Conservation (phyloP, 169 alveolate genomes). For the Plasmodium ovale region DNA sequence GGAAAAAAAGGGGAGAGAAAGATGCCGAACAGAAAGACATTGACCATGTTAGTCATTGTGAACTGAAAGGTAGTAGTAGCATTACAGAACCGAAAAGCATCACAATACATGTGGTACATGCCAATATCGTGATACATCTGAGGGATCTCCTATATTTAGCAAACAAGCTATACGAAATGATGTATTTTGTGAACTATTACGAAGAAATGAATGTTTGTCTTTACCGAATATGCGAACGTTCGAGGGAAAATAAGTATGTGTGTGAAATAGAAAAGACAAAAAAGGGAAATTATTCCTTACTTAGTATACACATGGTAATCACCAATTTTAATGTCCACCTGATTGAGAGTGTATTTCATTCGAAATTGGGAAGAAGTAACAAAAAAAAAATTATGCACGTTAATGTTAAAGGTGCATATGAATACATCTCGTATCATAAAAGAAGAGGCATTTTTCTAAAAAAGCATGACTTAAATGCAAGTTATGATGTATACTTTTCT, state of each 20-base stretch:
- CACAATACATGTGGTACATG: conserved; percentile 6
- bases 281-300: not conserved
- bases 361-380: not conserved
- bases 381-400: conserved; percentile 15
- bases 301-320: not conserved
- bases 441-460: conserved; percentile 10
- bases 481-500: conserved; percentile 14
- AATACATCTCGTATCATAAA: conserved; percentile 16
- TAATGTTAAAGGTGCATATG: conserved; percentile 24
- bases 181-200: conserved; percentile 8
- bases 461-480: not conserved
- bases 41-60: not conserved
- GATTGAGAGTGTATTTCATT: conserved; percentile 8
- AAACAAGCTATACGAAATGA: conserved; percentile 23
- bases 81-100: conserved; percentile 11
- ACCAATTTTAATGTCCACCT: conserved; percentile 19
- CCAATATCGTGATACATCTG: conserved; percentile 8
- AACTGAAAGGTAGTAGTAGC: not conserved
- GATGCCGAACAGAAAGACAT: no score
- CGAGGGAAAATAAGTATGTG: not conserved
- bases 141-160: conserved; percentile 20
- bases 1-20: no score
- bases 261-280: conserved; percentile 37
- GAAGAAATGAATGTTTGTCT: conserved; percentile 43
- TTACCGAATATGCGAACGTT: not conserved